Evolutionary conservation across 805 yeast species (phyloP).

Genomic region (Lipomyces sp.): DNA sequence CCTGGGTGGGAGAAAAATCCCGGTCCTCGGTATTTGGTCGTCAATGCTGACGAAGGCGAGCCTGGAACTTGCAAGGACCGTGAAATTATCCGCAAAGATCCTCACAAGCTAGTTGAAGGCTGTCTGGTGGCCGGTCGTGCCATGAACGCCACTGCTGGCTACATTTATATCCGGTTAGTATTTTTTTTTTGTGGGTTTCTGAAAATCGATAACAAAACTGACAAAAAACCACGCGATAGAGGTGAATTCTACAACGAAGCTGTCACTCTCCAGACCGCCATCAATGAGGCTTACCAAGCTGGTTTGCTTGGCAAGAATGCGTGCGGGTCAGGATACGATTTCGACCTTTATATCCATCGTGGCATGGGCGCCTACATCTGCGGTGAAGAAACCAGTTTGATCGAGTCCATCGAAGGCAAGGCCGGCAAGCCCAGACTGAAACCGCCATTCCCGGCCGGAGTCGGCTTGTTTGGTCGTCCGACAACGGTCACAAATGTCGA

Average conservation of each 20-base stretch:
- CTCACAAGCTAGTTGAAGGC: constrained; percentile 91
- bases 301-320: constrained; percentile 84
- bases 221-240: constrained; percentile 19
- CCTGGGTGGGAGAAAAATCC: constrained; percentile 91
- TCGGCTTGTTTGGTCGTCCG: constrained; percentile 89
- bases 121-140: constrained; percentile 87
- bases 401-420: constrained; percentile 88
- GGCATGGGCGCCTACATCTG: constrained; percentile 94
- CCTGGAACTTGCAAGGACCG: constrained; percentile 95
- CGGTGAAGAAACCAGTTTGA: constrained; percentile 90
- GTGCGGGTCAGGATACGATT: constrained; percentile 84
- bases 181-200: not conserved
- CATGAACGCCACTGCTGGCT: constrained; percentile 92
- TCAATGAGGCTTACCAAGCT: constrained; percentile 82
- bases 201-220: no score
- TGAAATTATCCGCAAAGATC: constrained; percentile 88
- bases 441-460: constrained; percentile 96
- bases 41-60: constrained; percentile 94
- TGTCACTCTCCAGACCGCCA: constrained; percentile 72
- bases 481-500: constrained; percentile 90
- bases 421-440: constrained; percentile 92
- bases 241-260: constrained; percentile 91
- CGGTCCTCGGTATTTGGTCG: constrained; percentile 82
- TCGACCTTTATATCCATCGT: constrained; percentile 83
- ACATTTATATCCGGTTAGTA: constrained; percentile 72